Base-by-base conservation (phyloP, 306 rosid genomes). In the Pyrus pyrifolia region DNA sequence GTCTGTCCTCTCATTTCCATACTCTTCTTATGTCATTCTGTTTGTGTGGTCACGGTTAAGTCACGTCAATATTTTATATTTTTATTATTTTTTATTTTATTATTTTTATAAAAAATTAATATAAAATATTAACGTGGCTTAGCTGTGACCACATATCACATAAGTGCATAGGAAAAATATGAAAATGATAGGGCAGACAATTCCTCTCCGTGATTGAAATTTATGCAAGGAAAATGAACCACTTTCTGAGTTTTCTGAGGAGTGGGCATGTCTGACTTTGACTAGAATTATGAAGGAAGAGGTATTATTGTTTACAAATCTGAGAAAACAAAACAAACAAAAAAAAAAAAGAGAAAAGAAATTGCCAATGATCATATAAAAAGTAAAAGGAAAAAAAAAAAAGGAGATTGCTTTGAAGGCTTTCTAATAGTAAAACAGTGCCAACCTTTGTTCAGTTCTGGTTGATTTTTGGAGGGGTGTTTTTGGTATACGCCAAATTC, bases 211-310 rank as follows among this genome's bases (percentile, higher is more conserved):
- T 63, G 80, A 82, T 81, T 72, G 82, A 83, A 72, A 60, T 75
- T 84, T 65, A 73, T 51, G 55, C 55, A 17, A 51, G 65, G 44
- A 78, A 75, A 79, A 79, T 59, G 67, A 87, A 17, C 83, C 77
- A 80, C 86, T 91, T 83, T 81, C 81, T 82, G 75, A 71, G 70
- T 40, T 38, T 83, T 73, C 86, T 82, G 76, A 71, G 86, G 86
- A 80, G 86, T 81, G 84, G 85, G 83, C 78, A 76, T 79, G 70
- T 83, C 90, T 77, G 89, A 87, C 80, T 89, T 87, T 89, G 89
- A 88, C 93, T 79, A 70, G 15, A 81, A 74, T 68, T 79, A 85
- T 85, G 87, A 82, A 85, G 63, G 53, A 71, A 70, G 83, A 75
- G 68, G 44, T 53, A 67, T 2, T 58, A 58, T 52, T 68, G 77